These are phyloP conservation scores for Strigomonas oncopelti DNA, from an alignment of 208 protist species.

Conservation along the genomic window DNA sequence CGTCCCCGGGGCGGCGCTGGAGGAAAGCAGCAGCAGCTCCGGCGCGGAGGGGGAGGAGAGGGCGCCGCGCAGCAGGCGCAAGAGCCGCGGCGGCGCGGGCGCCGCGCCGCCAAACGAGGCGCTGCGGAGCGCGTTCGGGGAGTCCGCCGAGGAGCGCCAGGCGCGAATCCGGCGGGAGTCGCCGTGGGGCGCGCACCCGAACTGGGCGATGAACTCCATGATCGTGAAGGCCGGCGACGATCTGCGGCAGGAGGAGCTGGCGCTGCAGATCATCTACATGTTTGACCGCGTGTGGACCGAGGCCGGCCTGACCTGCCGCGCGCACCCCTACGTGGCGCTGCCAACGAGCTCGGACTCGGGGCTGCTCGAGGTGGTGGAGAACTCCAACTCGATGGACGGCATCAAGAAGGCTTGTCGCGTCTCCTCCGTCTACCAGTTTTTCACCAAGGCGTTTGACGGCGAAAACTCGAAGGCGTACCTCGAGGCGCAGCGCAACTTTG, in stretches of 20 bases:
- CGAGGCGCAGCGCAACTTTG: conserved; percentile 87
- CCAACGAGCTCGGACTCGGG: conserved; percentile 75
- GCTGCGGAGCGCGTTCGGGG: conserved; percentile 61
- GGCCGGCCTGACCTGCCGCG: conserved; percentile 70
- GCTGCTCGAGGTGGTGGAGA: conserved; percentile 85
- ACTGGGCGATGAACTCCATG: conserved; percentile 80
- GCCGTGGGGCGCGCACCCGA: conserved; percentile 74
- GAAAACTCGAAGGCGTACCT: conserved; percentile 50
- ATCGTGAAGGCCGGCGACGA: conserved; percentile 93
- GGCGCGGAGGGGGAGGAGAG: background rate
- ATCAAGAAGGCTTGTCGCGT: conserved; percentile 85
- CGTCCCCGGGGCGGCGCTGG: conserved; percentile 8
- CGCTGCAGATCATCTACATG: conserved; percentile 85
- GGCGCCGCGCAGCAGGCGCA: background rate
- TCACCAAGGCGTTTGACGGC: conserved; percentile 64
- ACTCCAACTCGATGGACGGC: conserved; percentile 84
- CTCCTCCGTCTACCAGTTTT: conserved; percentile 76
- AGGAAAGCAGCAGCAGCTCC: background rate
- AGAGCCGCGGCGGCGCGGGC: background rate
- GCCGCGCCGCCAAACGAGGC: conserved; percentile 15
- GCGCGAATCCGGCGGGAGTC: conserved; percentile 59
- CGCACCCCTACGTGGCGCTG: conserved; percentile 80
- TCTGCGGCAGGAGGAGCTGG: conserved; percentile 91
- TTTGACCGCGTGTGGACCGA: conserved; percentile 86
- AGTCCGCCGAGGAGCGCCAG: conserved; percentile 41